These are phyloP conservation scores for Paracamarosporium sp. DNA, from an alignment of 2,329 filamentous ascomycete genomes.

Conservation along the genomic window DNA sequence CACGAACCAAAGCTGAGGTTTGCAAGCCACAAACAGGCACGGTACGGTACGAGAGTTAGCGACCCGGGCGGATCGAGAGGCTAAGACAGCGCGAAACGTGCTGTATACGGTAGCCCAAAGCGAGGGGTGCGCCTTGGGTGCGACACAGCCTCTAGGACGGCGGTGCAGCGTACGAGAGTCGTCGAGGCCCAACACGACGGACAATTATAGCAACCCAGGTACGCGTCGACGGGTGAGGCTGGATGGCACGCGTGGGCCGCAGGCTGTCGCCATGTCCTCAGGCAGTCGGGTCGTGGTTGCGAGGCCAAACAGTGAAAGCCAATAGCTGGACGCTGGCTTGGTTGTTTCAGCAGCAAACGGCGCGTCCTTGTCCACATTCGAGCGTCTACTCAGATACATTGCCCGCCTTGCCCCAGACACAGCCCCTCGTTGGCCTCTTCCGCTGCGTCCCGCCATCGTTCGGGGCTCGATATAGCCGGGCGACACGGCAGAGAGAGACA, in stretches of 20 bases:
- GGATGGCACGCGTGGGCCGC: neutral
- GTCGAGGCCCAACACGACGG: conserved; percentile 17
- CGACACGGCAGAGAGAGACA: neutral
- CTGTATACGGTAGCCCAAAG: conserved; percentile 26
- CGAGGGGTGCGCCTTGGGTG: conserved; percentile 4
- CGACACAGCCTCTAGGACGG: conserved; percentile 30
- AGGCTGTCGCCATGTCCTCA: neutral
- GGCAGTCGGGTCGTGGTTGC: neutral
- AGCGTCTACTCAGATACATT: conserved; percentile 1
- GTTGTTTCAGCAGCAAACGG: conserved; percentile 33
- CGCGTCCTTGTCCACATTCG: conserved; percentile 4
- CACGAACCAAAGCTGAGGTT: conserved; percentile 22
- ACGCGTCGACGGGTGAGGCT: neutral
- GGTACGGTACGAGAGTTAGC: conserved; percentile 22
- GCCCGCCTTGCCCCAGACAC: conserved; percentile 6
- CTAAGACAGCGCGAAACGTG: conserved; percentile 13
- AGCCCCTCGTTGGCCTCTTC: conserved; percentile 18
- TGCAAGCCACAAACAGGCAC: conserved; percentile 4
- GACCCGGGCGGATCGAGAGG: conserved; percentile 14
- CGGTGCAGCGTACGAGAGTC: conserved; percentile 25
- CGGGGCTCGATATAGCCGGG: neutral
- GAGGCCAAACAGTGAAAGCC: conserved; percentile 18
- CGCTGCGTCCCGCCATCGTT: conserved; percentile 2
- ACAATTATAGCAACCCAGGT: conserved; percentile 31
- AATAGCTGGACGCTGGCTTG: conserved; percentile 16